Evolutionary conservation across 345 rosid species (phyloP).

Genomic region (Firmiana major): DNA sequence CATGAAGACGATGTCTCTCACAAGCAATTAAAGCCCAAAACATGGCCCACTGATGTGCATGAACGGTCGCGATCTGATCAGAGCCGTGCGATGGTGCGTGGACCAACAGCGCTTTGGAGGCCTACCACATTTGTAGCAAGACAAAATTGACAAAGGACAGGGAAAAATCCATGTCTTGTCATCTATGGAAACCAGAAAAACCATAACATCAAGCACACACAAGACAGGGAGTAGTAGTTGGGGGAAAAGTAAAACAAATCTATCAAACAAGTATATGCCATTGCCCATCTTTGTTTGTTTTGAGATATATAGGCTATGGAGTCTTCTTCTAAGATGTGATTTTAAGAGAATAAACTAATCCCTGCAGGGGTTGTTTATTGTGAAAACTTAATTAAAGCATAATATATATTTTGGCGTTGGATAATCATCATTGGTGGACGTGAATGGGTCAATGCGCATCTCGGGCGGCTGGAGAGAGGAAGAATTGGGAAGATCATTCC

Average conservation of each 20-base stretch:
- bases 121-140: not conserved
- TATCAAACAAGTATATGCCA: not conserved
- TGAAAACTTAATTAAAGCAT: too few relatives aligned
- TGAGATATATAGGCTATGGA: not conserved
- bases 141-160: not conserved
- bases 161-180: not conserved
- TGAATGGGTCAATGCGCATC: conserved; percentile 8
- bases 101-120: not conserved
- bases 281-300: not conserved
- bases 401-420: too few relatives aligned
- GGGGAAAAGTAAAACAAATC: not conserved
- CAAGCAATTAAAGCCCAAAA: not conserved
- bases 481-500: not conserved
- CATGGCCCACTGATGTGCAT: not conserved
- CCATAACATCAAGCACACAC: not conserved
- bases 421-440: not conserved
- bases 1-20: too few relatives aligned
- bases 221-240: not conserved
- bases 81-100: not conserved
- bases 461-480: not conserved
- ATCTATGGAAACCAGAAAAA: not conserved
- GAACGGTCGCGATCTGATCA: not conserved
- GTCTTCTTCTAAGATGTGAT: not conserved
- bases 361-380: not conserved
- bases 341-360: not conserved